Evolutionary conservation across 768 basidiomycete species (phyloP).

Genomic region (Megacollybia marginata): DNA sequence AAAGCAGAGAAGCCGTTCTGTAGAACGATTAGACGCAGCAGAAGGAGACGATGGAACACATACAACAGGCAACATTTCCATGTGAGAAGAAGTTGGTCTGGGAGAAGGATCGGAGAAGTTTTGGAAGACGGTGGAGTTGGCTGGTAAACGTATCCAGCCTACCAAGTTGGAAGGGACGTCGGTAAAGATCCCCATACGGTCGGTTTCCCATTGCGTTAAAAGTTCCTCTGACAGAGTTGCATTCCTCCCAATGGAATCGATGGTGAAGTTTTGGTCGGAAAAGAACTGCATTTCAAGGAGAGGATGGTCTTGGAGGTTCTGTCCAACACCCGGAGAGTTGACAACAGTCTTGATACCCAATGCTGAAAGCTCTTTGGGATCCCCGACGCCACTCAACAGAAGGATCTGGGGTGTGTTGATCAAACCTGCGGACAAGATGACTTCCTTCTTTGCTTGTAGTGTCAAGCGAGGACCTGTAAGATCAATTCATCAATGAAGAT

Average conservation of each 20-base stretch:
- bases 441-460: conserved; percentile 12
- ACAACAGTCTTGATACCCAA: conserved; percentile 3
- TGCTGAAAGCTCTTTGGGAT: conserved; percentile 1
- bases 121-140: conserved; percentile 17
- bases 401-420: conserved; percentile 14
- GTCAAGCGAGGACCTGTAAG: not conserved
- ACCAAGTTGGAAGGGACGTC: conserved; percentile 20
- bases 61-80: conserved; percentile 23
- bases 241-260: conserved; percentile 18
- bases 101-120: conserved; percentile 20
- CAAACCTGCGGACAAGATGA: conserved; percentile 18
- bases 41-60: not conserved
- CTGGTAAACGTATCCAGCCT: conserved; percentile 22
- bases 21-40: too few species aligned
- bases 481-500: not conserved
- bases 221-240: conserved; percentile 6
- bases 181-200: conserved; percentile 20
- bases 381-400: conserved; percentile 14
- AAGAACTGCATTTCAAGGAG: conserved; percentile 2
- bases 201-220: conserved; percentile 19
- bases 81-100: conserved; percentile 23
- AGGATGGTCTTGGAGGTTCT: conserved; percentile 8
- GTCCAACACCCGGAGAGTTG: conserved; percentile 9
- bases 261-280: conserved; percentile 3
- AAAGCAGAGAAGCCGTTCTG: too few species aligned